Evolutionary conservation across 805 yeast genomes (phyloP).

Genomic region (Naumovozyma baii): DNA sequence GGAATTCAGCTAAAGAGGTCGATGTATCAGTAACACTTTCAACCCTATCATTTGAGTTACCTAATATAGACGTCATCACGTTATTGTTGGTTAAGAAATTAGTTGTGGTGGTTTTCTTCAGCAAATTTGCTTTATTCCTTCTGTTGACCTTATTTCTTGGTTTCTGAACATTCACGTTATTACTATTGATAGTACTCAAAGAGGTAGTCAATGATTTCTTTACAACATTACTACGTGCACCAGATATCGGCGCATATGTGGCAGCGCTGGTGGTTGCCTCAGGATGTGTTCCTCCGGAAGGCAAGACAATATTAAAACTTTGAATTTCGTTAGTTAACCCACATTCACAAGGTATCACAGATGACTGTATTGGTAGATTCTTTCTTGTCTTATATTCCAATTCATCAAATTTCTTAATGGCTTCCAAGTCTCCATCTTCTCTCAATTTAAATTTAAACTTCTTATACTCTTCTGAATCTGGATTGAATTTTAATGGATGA

Average conservation of each 20-base stretch:
- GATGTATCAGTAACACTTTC: not conserved
- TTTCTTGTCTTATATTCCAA: conserved; percentile 24
- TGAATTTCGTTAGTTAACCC: conserved; percentile 29
- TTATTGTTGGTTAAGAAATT: conserved; percentile 8
- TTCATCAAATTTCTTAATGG: conserved; percentile 27
- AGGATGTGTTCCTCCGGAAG: conserved; percentile 15
- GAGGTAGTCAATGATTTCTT: too few relatives aligned
- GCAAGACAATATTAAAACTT: conserved; percentile 25
- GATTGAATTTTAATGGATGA: conserved; percentile 35
- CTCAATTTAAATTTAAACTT: conserved; percentile 23
- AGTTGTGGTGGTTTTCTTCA: conserved; percentile 13
- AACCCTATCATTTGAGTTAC: not conserved
- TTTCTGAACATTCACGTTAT: conserved; percentile 6
- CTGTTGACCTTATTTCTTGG: conserved; percentile 9
- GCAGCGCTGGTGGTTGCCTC: too few relatives aligned
- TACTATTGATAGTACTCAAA: not conserved
- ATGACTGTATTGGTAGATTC: conserved; percentile 24
- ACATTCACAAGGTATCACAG: conserved; percentile 29
- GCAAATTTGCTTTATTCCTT: conserved; percentile 10
- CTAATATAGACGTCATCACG: not conserved
- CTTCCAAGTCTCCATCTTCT: conserved; percentile 20
- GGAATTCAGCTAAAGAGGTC: conserved; percentile 1
- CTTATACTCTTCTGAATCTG: conserved; percentile 27
- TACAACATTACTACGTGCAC: too few relatives aligned
- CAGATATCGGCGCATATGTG: too few relatives aligned